phyloP scores from a whole-genome alignment of 768 basidiomycete genomes.

The Arthromyces matolae region DNA sequence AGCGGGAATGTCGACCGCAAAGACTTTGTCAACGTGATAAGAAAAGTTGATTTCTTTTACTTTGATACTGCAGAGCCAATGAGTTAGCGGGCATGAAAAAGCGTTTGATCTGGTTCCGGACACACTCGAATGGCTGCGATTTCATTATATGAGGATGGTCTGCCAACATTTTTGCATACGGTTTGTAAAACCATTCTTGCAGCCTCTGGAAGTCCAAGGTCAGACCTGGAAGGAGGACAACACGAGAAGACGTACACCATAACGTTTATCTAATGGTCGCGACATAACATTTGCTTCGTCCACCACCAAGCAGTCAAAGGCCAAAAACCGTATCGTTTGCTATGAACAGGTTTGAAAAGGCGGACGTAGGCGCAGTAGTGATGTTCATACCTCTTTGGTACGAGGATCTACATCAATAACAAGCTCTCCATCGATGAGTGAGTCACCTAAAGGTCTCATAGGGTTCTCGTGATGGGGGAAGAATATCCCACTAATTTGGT shows the following conservation, averaged over 20 bases:
- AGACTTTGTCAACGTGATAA: conserved; percentile 85
- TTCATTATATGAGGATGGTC: conserved; percentile 66
- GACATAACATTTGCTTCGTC: conserved; percentile 86
- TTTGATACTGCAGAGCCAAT: conserved; percentile 52
- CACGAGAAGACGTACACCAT: conserved; percentile 59
- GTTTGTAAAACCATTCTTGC: conserved; percentile 76
- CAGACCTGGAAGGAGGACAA: background rate
- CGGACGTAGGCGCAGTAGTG: background rate
- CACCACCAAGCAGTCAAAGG: conserved; percentile 90
- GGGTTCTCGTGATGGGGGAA: conserved; percentile 88
- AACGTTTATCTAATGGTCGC: conserved; percentile 78
- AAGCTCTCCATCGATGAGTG: conserved; percentile 90
- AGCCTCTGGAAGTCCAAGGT: conserved; percentile 55
- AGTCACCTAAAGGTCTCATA: conserved; percentile 64
- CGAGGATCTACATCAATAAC: conserved; percentile 84
- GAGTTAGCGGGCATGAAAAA: conserved; percentile 8
- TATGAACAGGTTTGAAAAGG: conserved; percentile 29
- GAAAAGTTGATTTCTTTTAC: conserved; percentile 87
- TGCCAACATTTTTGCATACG: conserved; percentile 65
- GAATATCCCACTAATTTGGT: conserved; percentile 67
- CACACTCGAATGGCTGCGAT: conserved; percentile 81
- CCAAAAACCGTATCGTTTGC: conserved; percentile 80
- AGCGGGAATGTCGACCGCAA: conserved; percentile 75
- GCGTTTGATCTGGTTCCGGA: conserved; percentile 8
- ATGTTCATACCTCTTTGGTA: conserved; percentile 56